Evolutionary conservation across 2,329 filamentous ascomycete genomes (phyloP).

Genomic region (Ceratocystiopsis minuta): DNA sequence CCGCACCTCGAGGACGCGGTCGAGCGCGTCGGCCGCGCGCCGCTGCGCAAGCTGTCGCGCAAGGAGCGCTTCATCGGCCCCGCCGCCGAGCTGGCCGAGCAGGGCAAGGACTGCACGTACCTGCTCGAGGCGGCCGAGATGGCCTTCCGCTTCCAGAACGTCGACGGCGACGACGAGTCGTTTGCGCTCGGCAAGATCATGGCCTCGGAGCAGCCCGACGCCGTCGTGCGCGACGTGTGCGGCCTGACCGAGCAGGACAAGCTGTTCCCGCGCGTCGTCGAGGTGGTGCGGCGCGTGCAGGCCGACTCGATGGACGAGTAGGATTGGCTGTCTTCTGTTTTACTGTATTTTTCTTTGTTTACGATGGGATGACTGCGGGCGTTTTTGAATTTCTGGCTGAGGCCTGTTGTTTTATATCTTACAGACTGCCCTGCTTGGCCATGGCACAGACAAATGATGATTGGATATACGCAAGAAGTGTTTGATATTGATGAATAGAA

Average conservation of each 20-base stretch:
- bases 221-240: constrained; percentile 64
- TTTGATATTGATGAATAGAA: too few relatives aligned
- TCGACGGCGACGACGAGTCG: constrained; percentile 82
- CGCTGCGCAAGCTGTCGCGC: constrained; percentile 79
- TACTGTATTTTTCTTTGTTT: not conserved
- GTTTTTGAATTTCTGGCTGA: not conserved
- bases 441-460: not conserved
- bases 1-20: constrained; percentile 82
- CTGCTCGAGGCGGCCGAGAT: constrained; percentile 76
- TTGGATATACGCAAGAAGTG: too few relatives aligned
- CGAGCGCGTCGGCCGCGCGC: constrained; percentile 87
- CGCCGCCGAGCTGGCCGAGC: constrained; percentile 73
- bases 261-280: constrained; percentile 56
- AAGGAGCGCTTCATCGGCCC: constrained; percentile 94
- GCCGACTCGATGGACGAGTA: constrained; percentile 23
- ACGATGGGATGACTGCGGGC: not conserved
- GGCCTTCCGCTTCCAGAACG: constrained; percentile 88
- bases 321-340: not conserved
- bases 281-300: constrained; percentile 73
- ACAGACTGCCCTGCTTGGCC: not conserved
- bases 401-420: not conserved
- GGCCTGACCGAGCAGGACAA: constrained; percentile 62
- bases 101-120: constrained; percentile 50
- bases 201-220: constrained; percentile 51
- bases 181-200: constrained; percentile 73